Evolutionary conservation across 768 basidiomycete genomes (phyloP), one percentile per base, ranked within the genome.

Genomic region (Sporobolomyces pararoseus): DNA sequence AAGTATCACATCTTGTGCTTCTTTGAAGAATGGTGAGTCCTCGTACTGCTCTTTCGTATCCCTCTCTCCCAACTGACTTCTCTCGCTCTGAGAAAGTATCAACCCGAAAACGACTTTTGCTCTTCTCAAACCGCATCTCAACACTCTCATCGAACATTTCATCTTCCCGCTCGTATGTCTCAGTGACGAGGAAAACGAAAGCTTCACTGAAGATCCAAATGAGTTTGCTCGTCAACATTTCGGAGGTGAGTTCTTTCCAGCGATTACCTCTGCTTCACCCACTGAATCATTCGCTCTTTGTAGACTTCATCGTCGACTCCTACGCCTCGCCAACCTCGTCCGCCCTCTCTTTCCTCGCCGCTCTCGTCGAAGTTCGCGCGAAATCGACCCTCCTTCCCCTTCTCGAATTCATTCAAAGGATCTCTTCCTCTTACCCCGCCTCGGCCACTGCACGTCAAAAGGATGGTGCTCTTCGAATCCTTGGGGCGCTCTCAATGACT

Each of bases 101-200:
- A 94, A 94, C 81, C 92, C 92, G 19, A 91, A 90, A 77, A 85
- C 89, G n/a, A 95, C 90, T 7, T 94, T 91, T 91, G 80, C 83
- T 4, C 83, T 90, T 44, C 84, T 95, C 77, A 92, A 92, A 79
- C 91, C 91, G 27, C 91, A 91, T 75, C 85, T 89, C 44, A 83
- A 89, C 77, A 85, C 81, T 3, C 84, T 94, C 7, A 85, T 93
- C n/a, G 86, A 88, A 13, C 83, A 82, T 44, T 91, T 92, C 75
- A 86, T 89, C 25, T 94, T 92, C 83, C 90, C 92, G 35, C 88
- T 90, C 76, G 84, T 95, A 32, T 88, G 86, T 27, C 92, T 93
- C 81, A 88, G 86, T 31, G 80, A 85, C 17, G 79, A 83, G 3
- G 86, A 86, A 75, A 82, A 86, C 75, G 83, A 86, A 50, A 81